A percentile compares a stretch with the other conserved stretches of the same genome.
phyloP scores from a whole-genome alignment of 139 green algal species.

The Eudorina sp. region DNA sequence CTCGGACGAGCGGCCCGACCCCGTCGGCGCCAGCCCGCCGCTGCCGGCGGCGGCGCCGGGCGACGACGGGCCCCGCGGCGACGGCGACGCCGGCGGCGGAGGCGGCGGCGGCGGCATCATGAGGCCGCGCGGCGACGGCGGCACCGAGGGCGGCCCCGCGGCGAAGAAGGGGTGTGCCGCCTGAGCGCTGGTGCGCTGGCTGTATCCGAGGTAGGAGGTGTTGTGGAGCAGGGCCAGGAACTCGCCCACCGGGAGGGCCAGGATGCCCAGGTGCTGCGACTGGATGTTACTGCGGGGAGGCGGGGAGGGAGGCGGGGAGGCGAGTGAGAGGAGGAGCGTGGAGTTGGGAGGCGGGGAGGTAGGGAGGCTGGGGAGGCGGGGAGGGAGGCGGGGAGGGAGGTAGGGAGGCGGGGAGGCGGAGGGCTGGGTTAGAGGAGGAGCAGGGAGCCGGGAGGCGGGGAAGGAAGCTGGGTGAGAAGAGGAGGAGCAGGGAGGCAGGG shows the following conservation, averaged over 20 bases:
- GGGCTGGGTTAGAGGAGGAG: no score
- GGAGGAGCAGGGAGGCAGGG: not conserved
- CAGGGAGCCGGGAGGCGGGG: no score
- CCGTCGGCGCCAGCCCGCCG: not conserved
- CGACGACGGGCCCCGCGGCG: not conserved
- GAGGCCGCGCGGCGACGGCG: not conserved
- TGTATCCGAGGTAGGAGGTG: slow-evolving; percentile 81
- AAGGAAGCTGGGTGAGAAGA: not conserved
- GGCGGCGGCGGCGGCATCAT: no score
- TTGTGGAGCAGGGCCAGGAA: slow-evolving; percentile 84
- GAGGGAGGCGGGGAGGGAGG: not conserved
- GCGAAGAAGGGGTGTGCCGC: slow-evolving; percentile 61
- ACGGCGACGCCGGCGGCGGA: not conserved
- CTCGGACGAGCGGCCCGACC: not conserved
- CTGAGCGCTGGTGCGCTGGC: slow-evolving; percentile 30
- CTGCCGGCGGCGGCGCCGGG: not conserved
- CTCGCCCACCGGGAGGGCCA: slow-evolving; percentile 87
- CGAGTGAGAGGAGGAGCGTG: not conserved
- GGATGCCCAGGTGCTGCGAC: slow-evolving; percentile 78
- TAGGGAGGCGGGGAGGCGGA: not conserved
- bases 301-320: not conserved
- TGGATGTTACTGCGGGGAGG: slow-evolving; percentile 67
- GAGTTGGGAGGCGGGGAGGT: no score
- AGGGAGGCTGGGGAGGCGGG: no score
- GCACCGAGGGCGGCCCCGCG: not conserved